A percentile compares a stretch with the other conserved stretches of the same genome.
Evolutionary conservation across 2,329 filamentous ascomycete genomes (phyloP).

Genomic region (Ustulina deusta): DNA sequence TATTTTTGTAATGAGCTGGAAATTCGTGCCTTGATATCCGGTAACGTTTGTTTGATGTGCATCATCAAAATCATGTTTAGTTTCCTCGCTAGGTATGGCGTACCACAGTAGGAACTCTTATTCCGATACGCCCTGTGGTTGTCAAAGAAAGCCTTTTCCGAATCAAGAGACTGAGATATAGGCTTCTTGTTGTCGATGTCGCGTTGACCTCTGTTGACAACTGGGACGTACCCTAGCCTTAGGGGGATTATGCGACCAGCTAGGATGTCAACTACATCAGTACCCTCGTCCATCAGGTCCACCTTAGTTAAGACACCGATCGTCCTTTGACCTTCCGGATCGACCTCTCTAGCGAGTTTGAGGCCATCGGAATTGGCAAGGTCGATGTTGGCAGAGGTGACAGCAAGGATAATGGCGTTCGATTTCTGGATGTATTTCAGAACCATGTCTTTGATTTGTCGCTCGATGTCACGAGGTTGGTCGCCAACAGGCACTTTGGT

Average conservation of each 20-base stretch:
- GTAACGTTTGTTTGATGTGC: conserved; percentile 99
- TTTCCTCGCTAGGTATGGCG: conserved; percentile 95
- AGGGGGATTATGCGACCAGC: conserved; percentile 97
- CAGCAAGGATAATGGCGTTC: conserved; percentile 96
- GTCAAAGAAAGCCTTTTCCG: conserved; percentile 97
- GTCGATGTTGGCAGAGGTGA: conserved; percentile 97
- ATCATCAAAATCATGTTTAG: conserved; percentile 99
- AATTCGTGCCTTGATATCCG: conserved; percentile 98
- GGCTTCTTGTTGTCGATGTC: conserved; percentile 99
- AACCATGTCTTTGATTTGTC: conserved; percentile 97
- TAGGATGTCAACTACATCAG: conserved; percentile 97
- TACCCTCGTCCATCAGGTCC: conserved; percentile 98
- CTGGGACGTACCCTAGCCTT: conserved; percentile 93
- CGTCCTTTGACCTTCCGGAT: conserved; percentile 95
- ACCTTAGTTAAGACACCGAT: conserved; percentile 99
- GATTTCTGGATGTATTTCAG: conserved; percentile 98
- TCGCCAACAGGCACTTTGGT: conserved; percentile 98
- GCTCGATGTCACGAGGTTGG: conserved; percentile 95
- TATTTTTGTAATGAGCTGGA: conserved; percentile 96
- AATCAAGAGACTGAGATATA: conserved; percentile 89
- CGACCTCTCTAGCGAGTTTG: conserved; percentile 95
- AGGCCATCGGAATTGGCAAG: conserved; percentile 98
- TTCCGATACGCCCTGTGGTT: conserved; percentile 98
- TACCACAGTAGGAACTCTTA: conserved; percentile 98
- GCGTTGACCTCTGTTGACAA: conserved; percentile 96